These are phyloP conservation scores for Dictyostelium discoideum DNA, from an alignment of 78 protist genomes.

Conservation along the genomic window dicty_2.7 NC_007090.3:1811001-1811500, in stretches of 20 bases:
- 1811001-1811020: background rate
- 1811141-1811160: slow-evolving; percentile 26
- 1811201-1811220: slow-evolving; percentile 11
- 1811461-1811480: slow-evolving; percentile 37
- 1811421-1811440: slow-evolving; percentile 66
- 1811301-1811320: slow-evolving; percentile 65
- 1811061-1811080: slow-evolving; percentile 6
- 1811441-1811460: slow-evolving; percentile 56
- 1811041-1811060: background rate
- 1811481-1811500: background rate
- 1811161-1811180: background rate
- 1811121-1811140: slow-evolving; percentile 26
- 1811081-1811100: slow-evolving; percentile 1
- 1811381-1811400: background rate
- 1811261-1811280: slow-evolving; percentile 67
- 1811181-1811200: slow-evolving; percentile 49
- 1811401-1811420: slow-evolving; percentile 31
- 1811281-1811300: slow-evolving; percentile 50
- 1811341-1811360: background rate
- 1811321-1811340: background rate
- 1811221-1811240: slow-evolving; percentile 30
- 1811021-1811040: background rate
- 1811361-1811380: background rate
- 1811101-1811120: slow-evolving; percentile 26
- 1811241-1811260: background rate